Percentiles rank a stretch among this genome's conserved stretches.
phyloP scores from a whole-genome alignment of 352 stramenopile genomes.

The Globisporangium acanthophoron region DNA sequence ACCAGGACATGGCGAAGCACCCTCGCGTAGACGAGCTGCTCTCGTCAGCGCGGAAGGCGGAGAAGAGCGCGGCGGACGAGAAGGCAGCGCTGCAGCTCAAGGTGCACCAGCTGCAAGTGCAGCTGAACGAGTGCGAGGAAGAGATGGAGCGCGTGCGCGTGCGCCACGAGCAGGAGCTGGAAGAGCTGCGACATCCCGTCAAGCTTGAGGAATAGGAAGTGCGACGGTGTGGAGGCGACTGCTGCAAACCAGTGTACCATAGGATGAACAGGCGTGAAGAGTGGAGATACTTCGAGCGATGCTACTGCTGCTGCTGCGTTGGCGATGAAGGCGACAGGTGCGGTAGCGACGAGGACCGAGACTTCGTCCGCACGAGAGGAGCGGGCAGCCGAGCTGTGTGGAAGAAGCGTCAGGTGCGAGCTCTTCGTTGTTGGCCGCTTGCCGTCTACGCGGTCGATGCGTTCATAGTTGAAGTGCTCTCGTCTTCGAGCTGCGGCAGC shows the following conservation, averaged over 20 bases:
- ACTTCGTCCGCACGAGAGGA: no score
- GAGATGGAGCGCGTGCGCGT: conserved; percentile 74
- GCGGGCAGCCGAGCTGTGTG: no score
- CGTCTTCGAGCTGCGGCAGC: no score
- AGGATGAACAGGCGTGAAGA: not conserved
- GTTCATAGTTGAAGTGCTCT: no score
- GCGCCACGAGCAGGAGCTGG: conserved; percentile 28
- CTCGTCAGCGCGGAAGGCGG: conserved; percentile 28
- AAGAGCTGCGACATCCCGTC: conserved; percentile 12
- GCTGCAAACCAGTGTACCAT: not conserved
- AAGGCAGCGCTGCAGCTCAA: conserved; percentile 48
- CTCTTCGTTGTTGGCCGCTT: no score
- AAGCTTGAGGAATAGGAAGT: conserved; percentile 1
- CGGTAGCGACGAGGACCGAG: no score
- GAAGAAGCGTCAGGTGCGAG: no score
- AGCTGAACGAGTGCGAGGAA: conserved; percentile 74
- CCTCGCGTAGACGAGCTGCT: conserved; percentile 22
- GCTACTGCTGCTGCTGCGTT: not conserved
- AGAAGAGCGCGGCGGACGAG: conserved; percentile 39
- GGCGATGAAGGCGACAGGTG: not conserved
- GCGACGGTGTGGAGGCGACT: not conserved
- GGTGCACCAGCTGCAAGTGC: conserved; percentile 57
- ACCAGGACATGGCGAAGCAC: conserved; percentile 34
- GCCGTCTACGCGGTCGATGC: no score
- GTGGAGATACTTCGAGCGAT: not conserved